phyloP scores from a whole-genome alignment of 192 early-diverging fungal species.

The Podila epigama region DNA sequence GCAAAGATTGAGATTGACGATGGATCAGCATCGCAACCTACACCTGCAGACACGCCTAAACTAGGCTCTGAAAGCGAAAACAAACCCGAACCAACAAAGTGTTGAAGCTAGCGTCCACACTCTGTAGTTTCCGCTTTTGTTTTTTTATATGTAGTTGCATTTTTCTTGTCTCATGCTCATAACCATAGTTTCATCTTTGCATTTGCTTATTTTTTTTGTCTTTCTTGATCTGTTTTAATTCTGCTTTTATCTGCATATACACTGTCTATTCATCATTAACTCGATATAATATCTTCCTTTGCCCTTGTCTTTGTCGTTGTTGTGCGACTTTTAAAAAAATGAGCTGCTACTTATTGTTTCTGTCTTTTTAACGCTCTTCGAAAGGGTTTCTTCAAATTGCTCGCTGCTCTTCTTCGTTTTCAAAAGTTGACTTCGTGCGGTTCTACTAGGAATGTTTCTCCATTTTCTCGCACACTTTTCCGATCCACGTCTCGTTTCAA shows the following conservation, averaged over 20 bases:
- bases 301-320: no score
- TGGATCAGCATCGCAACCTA: constrained; percentile 14
- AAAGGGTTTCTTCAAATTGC: not conserved
- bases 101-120: not conserved
- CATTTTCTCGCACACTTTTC: constrained; percentile 64
- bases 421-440: constrained; percentile 50
- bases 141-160: not conserved
- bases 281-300: no score
- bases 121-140: not conserved
- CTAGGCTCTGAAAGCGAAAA: not conserved
- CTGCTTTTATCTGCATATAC: no score
- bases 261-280: no score
- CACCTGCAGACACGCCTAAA: constrained; percentile 19
- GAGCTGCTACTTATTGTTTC: not conserved
- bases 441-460: constrained; percentile 57
- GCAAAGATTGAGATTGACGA: not conserved
- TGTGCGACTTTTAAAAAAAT: no score
- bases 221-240: not conserved
- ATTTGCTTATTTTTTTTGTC: not conserved
- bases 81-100: not conserved
- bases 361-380: not conserved
- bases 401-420: not conserved
- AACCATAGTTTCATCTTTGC: no score
- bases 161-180: not conserved
- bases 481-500: constrained; percentile 80